Base-by-base conservation (phyloP, 2,329 filamentous ascomycete genomes). In the Septoria petroselini region DNA sequence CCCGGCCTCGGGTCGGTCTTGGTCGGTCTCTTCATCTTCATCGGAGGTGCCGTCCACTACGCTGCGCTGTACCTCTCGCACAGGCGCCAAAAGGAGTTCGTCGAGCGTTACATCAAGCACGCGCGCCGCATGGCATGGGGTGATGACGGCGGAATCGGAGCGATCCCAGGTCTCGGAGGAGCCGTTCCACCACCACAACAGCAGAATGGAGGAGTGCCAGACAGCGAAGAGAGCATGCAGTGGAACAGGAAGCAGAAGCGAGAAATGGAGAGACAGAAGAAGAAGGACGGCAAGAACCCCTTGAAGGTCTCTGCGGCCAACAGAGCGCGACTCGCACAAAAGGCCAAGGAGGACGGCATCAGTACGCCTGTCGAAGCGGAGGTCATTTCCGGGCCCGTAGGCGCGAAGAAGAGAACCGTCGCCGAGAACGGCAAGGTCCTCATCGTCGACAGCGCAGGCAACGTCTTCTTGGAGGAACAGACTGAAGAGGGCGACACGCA, bases 341-440 rank as follows among this genome's bases (percentile, higher is more conserved):
- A 74, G 68, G 67, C 70, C n/a, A 70, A 72, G 67, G 69, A 70
- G 59, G 64, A 72, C 60, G 67, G 72, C 48, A 63, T 75, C 63
- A 61, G 84, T 77, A 63, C 82, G 60, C 79, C 80, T 0, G 75
- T 79, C 40, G 76, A 77, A 41, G 73, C 70, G 55, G 71, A 72
- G 55, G 66, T 71, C 63, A 69, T 73, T 4, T 70, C 76, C 46
- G 81, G 82, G 8, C 82, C 88, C 1, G 80, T 83, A 30, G 90
- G 91, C 15, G 78, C 85, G 27, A 88, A 88, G 72, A 95, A 91
- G 77, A 80, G 88, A 29, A 88, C 97, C 12, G 82, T 91, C 19
- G 91, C 91, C 2, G 86, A 95, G 75, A 98, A 98, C 63, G 93
- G 93, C 59, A 98, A 97, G 75, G 78, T 95, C 1, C 76, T 98